Base-by-base conservation (phyloP, 2,329 filamentous ascomycete genomes). In the Claviceps maximensis region DNA sequence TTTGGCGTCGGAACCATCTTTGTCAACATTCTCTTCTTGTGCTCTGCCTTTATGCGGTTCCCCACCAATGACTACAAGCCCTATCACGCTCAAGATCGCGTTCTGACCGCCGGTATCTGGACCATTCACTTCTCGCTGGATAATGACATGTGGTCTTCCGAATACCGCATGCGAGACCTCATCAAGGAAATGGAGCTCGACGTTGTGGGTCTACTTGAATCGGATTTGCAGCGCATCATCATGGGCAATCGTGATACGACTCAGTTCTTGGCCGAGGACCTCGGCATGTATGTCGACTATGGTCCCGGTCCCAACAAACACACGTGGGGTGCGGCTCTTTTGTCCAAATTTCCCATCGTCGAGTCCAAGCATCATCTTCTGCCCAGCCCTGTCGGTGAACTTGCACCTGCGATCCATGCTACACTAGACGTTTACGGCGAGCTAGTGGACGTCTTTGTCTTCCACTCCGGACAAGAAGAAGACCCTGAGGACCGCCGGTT, bases 181-280 rank as follows among this genome's bases (percentile, higher is more conserved):
- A 84, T 95, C 69, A 83, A 88, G 63, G 93, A 97, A 63, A 74
- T 95, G n/a, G 93, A 98, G 69, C 74, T 98, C n/a, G 93, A 98
- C 64, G 88, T 98, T 5, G 79, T 98, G 47, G 93, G 93, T n/a
- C 79, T 98, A 21, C 78, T 98, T 0, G 93, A 98, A 69, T 87
- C 86, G 0, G 93, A 98, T 66, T 78, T 88, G 38, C 93, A 98
- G 71, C 87, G 91, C 60, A 95, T 98, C 71, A 98, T 98, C 74
- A 98, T 97, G 93, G 93, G 93, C 63, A 98, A 97, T 71, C 86
- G 93, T 59, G 93, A 98, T 66, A 86, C 88, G 9, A 96, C 93
- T 1, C 93, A 97, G 66, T 94, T 88, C 70, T 79, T 98, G 9
- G 90, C 93, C 21, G 91, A 97, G 67, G 90, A 98, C 59, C 78